Base-by-base conservation (phyloP, 345 rosid species). In the Microthlaspi erraticum region DNA sequence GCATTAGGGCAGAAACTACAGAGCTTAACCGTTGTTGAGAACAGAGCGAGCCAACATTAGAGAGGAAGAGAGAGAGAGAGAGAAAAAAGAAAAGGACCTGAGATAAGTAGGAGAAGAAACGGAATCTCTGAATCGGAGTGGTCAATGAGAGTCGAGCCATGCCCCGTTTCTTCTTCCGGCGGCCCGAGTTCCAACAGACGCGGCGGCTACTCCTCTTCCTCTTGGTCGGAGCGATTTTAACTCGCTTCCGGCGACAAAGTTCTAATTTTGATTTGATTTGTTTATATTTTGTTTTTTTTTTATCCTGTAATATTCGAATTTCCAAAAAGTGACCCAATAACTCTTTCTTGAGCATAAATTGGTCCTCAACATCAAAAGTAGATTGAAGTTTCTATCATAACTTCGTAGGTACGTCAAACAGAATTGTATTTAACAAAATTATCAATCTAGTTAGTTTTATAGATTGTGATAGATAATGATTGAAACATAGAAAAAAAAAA, bases 61-160 rank as follows among this genome's bases (percentile, higher is more conserved):
- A 74, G 58, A 67, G 14, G 16, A 50, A 66, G 68, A 44, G 43
- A 44, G 3, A 12, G 12, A 74, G 58, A 67, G 11, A 20, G 50
- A 66, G 68, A 43, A 36, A 43, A 2, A 12, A 37, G 23, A n/a
- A 31, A 4, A 74, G 48, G 51, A 76, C 79, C 75, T 70, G 61
- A 57, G 53, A 12, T 32, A 49, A 49, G 42, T 41, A 48, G 32
- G 66, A 63, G 75, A 56, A 56, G 61, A 62, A 63, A 70, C 66
- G 75, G 9, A 56, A 32, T 46, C 71, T 48, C 48, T 39, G 75
- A 55, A 68, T 48, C 54, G 37, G 43, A 45, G 32, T 68, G 16
- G 65, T 48, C 37, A 44, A 7, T 46, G 58, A 68, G 51, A 68
- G 70, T 18, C 71, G 75, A 62, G 55, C 60, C 79, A 75, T 69